phyloP scores from a whole-genome alignment of 352 stramenopile genomes.

The Globisporangium paroecandrum region DNA sequence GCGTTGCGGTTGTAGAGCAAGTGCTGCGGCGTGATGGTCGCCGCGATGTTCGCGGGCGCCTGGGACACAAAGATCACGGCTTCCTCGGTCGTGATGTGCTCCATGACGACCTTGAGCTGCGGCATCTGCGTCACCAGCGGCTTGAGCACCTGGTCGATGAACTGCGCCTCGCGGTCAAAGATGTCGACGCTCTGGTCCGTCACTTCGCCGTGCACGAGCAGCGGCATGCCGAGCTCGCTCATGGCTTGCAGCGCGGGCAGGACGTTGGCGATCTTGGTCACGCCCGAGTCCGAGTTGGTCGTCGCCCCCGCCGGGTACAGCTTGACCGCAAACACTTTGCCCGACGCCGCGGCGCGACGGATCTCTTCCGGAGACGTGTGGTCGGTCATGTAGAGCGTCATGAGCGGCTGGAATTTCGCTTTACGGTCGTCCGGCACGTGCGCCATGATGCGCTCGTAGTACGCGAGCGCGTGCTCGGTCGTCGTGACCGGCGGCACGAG shows the following conservation, averaged over 20 bases:
- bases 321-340: conserved; percentile 94
- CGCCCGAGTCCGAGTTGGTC: conserved; percentile 97
- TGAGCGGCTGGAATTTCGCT: conserved; percentile 91
- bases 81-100: conserved; percentile 98
- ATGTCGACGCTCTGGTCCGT: conserved; percentile 94
- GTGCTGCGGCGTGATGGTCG: conserved; percentile 99
- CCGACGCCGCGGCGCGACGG: conserved; percentile 79
- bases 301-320: conserved; percentile 97
- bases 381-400: conserved; percentile 99
- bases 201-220: conserved; percentile 97
- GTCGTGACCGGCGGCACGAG: conserved; percentile 96
- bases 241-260: conserved; percentile 83
- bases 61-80: conserved; percentile 94
- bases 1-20: conserved; percentile 98
- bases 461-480: conserved; percentile 92
- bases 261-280: conserved; percentile 96
- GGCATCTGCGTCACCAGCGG: conserved; percentile 92
- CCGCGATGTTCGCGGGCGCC: conserved; percentile 89
- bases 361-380: conserved; percentile 97
- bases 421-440: conserved; percentile 64
- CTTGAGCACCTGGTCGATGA: conserved; percentile 95
- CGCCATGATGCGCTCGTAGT: conserved; percentile 93
- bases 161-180: conserved; percentile 97
- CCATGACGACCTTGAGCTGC: conserved; percentile 98
- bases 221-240: conserved; percentile 85